phyloP scores from a whole-genome alignment of 208 protist species.

The Leishmania lainsoni region DNA sequence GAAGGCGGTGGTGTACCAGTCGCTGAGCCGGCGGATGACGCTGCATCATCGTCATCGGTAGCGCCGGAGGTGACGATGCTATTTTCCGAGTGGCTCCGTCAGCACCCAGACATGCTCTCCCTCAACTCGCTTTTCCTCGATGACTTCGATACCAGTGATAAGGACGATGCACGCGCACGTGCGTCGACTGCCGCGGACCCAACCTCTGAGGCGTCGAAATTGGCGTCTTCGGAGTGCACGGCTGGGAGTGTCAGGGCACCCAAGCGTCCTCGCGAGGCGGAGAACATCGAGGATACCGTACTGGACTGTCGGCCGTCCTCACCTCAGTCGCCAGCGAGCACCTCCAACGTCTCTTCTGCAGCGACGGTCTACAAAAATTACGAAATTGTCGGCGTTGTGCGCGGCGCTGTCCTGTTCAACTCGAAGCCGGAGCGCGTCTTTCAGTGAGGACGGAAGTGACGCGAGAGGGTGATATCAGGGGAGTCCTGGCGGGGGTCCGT shows the following conservation, averaged over 20 bases:
- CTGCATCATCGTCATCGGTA: neutral
- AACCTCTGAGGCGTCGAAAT: neutral
- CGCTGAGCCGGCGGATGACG: neutral
- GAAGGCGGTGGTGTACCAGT: neutral
- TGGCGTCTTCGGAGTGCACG: too few relatives aligned
- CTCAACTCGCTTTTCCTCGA: conserved; percentile 43
- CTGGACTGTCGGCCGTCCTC: neutral
- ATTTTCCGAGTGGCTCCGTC: conserved; percentile 57
- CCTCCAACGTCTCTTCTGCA: neutral
- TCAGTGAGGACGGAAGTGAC: conserved; percentile 11
- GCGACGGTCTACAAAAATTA: conserved; percentile 49
- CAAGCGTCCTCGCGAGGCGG: conserved; percentile 22
- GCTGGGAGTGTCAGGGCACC: neutral
- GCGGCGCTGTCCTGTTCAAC: conserved; percentile 65
- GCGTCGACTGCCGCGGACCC: neutral
- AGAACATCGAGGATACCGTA: neutral
- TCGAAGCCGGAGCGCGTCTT: conserved; percentile 71
- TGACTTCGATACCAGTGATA: conserved; percentile 1
- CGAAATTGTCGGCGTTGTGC: conserved; percentile 68
- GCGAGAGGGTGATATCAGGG: neutral
- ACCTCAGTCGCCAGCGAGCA: neutral
- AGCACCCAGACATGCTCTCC: conserved; percentile 54
- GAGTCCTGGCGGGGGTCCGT: too few relatives aligned
- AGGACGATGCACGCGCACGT: neutral
- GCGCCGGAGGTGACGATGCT: conserved; percentile 17